Percentiles rank a stretch among this genome's conserved stretches.
phyloP scores from a whole-genome alignment of 352 stramenopile species.

The Phytopythium oedochilum region DNA sequence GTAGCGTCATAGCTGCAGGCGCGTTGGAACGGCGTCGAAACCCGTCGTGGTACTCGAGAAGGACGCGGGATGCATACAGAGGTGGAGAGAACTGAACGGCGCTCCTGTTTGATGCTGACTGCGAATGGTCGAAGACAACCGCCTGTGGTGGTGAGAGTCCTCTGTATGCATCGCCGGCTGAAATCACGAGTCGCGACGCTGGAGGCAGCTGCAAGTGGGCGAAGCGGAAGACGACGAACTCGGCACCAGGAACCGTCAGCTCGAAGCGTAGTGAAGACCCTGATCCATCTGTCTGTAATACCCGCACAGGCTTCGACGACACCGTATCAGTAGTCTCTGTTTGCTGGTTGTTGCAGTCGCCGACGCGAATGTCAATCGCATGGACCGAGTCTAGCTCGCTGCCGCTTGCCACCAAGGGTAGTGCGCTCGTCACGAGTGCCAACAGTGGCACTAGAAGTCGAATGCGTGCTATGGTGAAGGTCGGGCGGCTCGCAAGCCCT shows the following conservation, averaged over 20 bases:
- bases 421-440: no score
- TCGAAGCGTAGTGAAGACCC: not conserved
- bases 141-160: not conserved
- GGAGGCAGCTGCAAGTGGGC: not conserved
- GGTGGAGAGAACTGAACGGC: not conserved
- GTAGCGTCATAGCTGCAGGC: not conserved
- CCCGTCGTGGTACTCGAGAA: not conserved
- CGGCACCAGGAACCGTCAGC: not conserved
- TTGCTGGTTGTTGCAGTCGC: no score
- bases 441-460: no score
- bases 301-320: no score
- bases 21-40: not conserved
- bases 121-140: not conserved
- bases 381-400: not conserved
- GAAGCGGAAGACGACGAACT: not conserved
- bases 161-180: not conserved
- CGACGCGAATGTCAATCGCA: not conserved
- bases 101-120: not conserved
- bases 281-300: no score
- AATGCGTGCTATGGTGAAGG: no score
- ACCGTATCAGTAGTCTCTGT: no score
- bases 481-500: no score
- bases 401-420: not conserved
- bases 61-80: not conserved
- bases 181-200: not conserved